Evolutionary conservation across 208 protist species (phyloP), one percentile per base, ranked within the genome.

Genomic region (Spongospora subterranea): DNA sequence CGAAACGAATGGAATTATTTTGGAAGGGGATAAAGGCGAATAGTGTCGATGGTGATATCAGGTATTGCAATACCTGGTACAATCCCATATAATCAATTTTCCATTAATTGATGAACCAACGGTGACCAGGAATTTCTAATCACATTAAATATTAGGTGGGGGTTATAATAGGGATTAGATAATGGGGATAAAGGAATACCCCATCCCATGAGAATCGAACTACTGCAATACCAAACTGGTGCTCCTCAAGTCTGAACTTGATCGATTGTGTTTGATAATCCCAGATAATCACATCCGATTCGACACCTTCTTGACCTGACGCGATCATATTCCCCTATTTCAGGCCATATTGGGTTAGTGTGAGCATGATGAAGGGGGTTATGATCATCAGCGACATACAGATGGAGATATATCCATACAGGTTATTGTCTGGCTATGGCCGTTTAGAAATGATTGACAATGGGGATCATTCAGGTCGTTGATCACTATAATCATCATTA

Each of bases 221-320:
- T 24, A n/a, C 41, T 39, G 46, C 24, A 53, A 91, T 89, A 0
- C 90, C 90, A 40, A 46, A 76, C 38, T 92, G 64, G 24, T 90
- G 77, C 39, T 91, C 91, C 71, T 89, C 76, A 40, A 92, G 77
- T 0, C 88, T 32, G 29, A 46, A 92, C 43, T 64, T 20, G 40
- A 91, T 0, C n/a, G 41, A 77, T 91, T 65, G 0, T 20, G 45
- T 66, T 0, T 24, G 6, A 46, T 53, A 91, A 6, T 88, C 65
- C 91, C 91, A 92, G 0, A 92, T 77, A 45, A 92, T 91, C 39
- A 92, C 88, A 60, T 92, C 91, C n/a, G 91, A 90, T 88, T 45
- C 46, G 29, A 39, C 0, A 6, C 91, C 88, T 20, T 88, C n/a
- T 71, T 90, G 45, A 24, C 91, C 91, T 17, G 88, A 45, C 43